Base-by-base conservation (phyloP, 2,329 filamentous ascomycete genomes). In the Trichoderma sp. region DNA sequence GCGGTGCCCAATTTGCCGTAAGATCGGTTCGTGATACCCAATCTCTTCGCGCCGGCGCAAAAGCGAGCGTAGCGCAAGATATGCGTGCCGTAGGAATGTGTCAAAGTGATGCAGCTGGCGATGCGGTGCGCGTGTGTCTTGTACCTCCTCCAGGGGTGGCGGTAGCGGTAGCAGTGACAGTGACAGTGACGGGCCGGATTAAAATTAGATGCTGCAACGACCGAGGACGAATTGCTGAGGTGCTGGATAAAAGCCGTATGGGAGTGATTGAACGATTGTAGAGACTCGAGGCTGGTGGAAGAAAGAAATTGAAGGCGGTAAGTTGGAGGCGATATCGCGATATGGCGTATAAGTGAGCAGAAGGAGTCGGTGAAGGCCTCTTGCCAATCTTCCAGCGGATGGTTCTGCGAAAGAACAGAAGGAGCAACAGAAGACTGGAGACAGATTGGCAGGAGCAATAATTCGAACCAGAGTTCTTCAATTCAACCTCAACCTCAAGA, bases 1-100 rank as follows among this genome's bases (percentile, higher is more conserved):
- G 25, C 34, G 32, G 27, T n/a, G 45, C 32, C 15, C 56, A 58
- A 58, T 48, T 32, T 65, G 42, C 29, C n/a, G 57, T 34, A 35
- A 45, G n/a, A 45, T 53, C 35, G 34, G 32, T 50, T 27, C 29
- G 64, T 69, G 53, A 42, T 63, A 69, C 68, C 48, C 45, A 56
- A 69, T 57, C 50, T 56, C 37, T 37, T 57, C 17, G 37, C 67
- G 32, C 27, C 22, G 68, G 56, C 34, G 52, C 39, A 50, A 54
- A 37, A 58, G 58, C 64, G 68, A 67, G 58, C 9, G 68, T 67
- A 32, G 52, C 52, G 68, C 68, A 69, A 69, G 64, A 56, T 65
- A 65, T 68, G 60, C 32, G 60, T 32, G 61, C 54, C 50, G 48
- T 60, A 53, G 39, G 52, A 27, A 37, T 34, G 64, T 67, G 56